These are phyloP conservation scores for Agroathelia rolfsii DNA, from an alignment of 1,284 basidiomycete species.

Conservation along the genomic window DNA sequence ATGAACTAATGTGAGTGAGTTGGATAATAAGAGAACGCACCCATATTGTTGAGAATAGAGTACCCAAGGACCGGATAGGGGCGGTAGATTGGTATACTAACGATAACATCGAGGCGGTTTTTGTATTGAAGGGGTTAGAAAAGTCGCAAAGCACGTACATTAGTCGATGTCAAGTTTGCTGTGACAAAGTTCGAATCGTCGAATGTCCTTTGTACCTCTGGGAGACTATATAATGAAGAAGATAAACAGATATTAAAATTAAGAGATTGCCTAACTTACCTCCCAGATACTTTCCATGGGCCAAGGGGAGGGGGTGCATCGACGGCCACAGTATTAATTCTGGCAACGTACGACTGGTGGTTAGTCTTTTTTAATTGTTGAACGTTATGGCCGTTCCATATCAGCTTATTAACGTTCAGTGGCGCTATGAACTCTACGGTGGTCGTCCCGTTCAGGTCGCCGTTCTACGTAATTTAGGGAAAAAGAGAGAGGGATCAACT, in stretches of 20 bases:
- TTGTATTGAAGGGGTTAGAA: neutral
- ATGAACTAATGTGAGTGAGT: slow-evolving; percentile 2
- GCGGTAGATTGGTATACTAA: slow-evolving; percentile 38
- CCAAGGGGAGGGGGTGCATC: slow-evolving; percentile 24
- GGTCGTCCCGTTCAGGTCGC: slow-evolving; percentile 39
- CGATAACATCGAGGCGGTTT: neutral
- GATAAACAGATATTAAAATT: slow-evolving; percentile 10
- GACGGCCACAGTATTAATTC: slow-evolving; percentile 12
- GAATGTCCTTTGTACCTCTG: slow-evolving; percentile 34
- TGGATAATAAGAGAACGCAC: slow-evolving; percentile 16
- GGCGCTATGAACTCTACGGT: slow-evolving; percentile 35
- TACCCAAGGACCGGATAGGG: slow-evolving; percentile 28
- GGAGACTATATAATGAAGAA: slow-evolving; percentile 23
- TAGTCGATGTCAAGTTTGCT: slow-evolving; percentile 32
- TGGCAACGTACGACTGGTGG: slow-evolving; percentile 23
- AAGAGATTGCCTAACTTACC: slow-evolving; percentile 14
- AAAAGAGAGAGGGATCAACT: neutral
- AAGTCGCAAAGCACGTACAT: slow-evolving; percentile 21
- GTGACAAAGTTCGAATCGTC: slow-evolving; percentile 34
- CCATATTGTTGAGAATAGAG: slow-evolving; percentile 44
- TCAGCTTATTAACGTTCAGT: slow-evolving; percentile 23
- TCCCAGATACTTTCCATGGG: slow-evolving; percentile 39
- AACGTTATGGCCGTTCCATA: slow-evolving; percentile 33
- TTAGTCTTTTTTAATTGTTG: slow-evolving; percentile 16
- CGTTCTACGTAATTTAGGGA: slow-evolving; percentile 20